Percentiles rank a stretch among this genome's conserved stretches.
These are phyloP conservation scores for Penicillium macrosclerotiorum DNA, from an alignment of 495 filamentous ascomycete genomes.

Conservation along the genomic window DNA sequence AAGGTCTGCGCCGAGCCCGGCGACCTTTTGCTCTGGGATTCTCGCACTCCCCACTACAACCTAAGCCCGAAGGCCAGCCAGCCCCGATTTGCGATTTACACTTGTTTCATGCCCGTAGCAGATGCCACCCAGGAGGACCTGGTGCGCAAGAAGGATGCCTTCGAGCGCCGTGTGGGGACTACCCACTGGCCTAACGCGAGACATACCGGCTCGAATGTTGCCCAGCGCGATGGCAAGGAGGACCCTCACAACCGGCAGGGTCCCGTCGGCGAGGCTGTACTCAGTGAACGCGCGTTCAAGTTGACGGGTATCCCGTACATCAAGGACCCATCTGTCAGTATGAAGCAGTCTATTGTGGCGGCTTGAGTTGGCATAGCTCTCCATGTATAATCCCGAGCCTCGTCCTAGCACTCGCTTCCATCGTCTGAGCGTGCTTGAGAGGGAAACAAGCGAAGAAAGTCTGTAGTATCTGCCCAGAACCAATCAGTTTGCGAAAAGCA, in stretches of 20 bases:
- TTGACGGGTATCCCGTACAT: conserved; percentile 39
- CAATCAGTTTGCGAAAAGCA: no score
- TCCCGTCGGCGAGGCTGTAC: conserved; percentile 25
- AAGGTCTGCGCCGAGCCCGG: conserved; percentile 43
- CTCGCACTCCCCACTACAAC: conserved; percentile 41
- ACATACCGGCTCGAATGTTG: conserved; percentile 33
- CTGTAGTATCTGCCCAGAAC: no score
- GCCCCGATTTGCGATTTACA: conserved; percentile 32
- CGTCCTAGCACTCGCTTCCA: no score
- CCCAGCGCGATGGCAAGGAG: conserved; percentile 26
- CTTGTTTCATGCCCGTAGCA: conserved; percentile 36
- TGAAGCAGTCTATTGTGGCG: neutral
- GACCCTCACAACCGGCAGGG: conserved; percentile 25
- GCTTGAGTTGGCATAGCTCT: no score
- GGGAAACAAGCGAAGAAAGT: no score
- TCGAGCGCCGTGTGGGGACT: conserved; percentile 32
- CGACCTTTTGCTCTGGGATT: conserved; percentile 44
- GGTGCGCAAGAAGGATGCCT: conserved; percentile 34
- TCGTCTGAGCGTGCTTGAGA: no score
- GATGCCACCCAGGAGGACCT: conserved; percentile 35
- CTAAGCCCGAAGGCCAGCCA: conserved; percentile 21
- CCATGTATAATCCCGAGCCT: no score
- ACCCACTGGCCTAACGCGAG: conserved; percentile 38
- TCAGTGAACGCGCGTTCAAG: conserved; percentile 31
- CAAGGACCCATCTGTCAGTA: neutral